These are phyloP conservation scores for Themeda triandra DNA, from an alignment of 176 grass and related monocot genomes.

Conservation along the genomic window DNA sequence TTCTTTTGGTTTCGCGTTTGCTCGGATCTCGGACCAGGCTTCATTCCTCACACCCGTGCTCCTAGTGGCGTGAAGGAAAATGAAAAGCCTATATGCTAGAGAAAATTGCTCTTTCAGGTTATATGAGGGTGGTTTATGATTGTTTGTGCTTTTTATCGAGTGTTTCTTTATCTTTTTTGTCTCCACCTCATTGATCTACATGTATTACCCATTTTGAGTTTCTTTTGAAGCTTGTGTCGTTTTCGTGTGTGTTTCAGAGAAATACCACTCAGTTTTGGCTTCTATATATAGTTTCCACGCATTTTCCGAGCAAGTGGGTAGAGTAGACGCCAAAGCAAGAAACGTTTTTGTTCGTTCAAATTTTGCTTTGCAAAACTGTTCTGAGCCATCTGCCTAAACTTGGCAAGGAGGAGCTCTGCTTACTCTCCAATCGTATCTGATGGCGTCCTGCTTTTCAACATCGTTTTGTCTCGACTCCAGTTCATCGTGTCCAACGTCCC, in stretches of 20 bases:
- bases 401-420: background rate
- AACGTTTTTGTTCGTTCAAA: background rate
- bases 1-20: background rate
- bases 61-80: background rate
- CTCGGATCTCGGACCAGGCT: slow-evolving; percentile 46
- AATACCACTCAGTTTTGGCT: background rate
- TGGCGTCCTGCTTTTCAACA: background rate
- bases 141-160: background rate
- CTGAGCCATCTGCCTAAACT: background rate
- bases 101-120: background rate
- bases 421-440: background rate
- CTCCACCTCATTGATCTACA: background rate
- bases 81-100: background rate
- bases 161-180: background rate
- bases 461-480: background rate
- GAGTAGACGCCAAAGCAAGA: background rate
- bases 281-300: background rate
- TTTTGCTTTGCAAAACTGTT: background rate
- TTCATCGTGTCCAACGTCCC: background rate
- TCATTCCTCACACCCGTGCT: slow-evolving; percentile 39
- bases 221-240: background rate
- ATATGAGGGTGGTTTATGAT: background rate
- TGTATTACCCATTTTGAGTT: background rate
- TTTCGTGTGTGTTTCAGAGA: background rate
- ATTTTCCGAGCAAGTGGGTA: background rate